Evolutionary conservation across 192 early-diverging fungal species (phyloP), one percentile per base, ranked within the genome.

Genomic region (Geranomyces michiganensis): DNA sequence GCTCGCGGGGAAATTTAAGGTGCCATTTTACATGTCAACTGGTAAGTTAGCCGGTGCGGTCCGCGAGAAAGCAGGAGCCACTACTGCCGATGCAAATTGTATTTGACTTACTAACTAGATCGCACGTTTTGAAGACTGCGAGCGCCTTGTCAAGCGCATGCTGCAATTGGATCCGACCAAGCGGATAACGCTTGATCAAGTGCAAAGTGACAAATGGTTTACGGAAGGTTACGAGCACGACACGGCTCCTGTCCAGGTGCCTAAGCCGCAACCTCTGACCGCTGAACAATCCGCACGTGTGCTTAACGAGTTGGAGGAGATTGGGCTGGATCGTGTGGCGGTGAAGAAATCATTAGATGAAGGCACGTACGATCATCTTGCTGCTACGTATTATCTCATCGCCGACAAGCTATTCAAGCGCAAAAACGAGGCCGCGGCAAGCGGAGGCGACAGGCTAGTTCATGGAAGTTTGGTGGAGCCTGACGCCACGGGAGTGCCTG

Each of bases 11-110:
- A 80, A 82, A 48, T 87, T 85, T 68, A 81, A 87, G 68, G 79
- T 87, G 14, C 85, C 85, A 30, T 86, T 86, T 56, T 87, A 84
- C 71, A 86, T 87, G 85, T 84, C 81, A 1, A 76, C 84, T 65
- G 85, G 85, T 87, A 63, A 49, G 64, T 49, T n/a, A 8, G 3
- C 51, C 24, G n/a, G 15, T 6, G 51, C 7, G 51, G 4, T 8
- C 7, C 51, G 51, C 24, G 3, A 6, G 19, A 17, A 26, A 53
- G n/a, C 51, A 53, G 51, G 7, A 7, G 24, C 31, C 3, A 3
- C 29, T 33, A 7, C 5, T 29, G 27, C 30, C 58, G 10, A 33
- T 31, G 17, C 17, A 4, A 9, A 7, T 27, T 29, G 3, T 17
- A 17, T 31, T 31, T 31, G 29, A 60, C 58, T 60, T 14, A 58